Percentiles rank a stretch among this genome's conserved stretches.
Conservation (phyloP, 1,284 basidiomycete species). For the Pisolithus thermaeus region DNA sequence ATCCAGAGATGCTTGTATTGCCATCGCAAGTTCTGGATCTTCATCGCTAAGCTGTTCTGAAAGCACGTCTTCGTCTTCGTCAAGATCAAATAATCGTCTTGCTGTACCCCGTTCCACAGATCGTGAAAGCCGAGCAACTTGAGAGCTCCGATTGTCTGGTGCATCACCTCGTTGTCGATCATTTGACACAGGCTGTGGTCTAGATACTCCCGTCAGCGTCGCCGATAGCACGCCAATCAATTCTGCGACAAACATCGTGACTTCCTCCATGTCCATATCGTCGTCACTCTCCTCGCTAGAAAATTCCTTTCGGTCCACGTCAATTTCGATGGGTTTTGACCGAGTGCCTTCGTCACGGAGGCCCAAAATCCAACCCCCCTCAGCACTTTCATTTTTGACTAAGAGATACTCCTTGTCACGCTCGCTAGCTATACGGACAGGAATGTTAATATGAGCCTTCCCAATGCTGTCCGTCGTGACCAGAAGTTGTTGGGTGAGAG, state of each 20-base stretch:
- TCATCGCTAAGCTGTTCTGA: slow-evolving; percentile 41
- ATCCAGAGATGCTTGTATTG: slow-evolving; percentile 55
- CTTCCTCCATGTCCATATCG: slow-evolving; percentile 76
- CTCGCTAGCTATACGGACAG: slow-evolving; percentile 90
- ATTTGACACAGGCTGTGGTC: slow-evolving; percentile 30
- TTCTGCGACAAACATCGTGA: slow-evolving; percentile 51
- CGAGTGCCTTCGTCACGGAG: slow-evolving; percentile 77
- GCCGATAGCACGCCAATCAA: slow-evolving; percentile 1
- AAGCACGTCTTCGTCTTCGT: slow-evolving; percentile 41
- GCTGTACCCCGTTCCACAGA: slow-evolving; percentile 30
- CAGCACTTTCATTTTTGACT: slow-evolving; percentile 81
- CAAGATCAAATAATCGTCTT: slow-evolving; percentile 51
- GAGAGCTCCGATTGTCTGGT: slow-evolving; percentile 51
- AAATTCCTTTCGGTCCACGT: slow-evolving; percentile 40
- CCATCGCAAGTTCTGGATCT: slow-evolving; percentile 49
- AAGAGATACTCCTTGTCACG: slow-evolving; percentile 92
- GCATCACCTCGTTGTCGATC: slow-evolving; percentile 65
- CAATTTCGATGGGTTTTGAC: slow-evolving; percentile 86
- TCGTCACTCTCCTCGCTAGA: slow-evolving; percentile 35
- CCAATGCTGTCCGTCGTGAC: slow-evolving; percentile 92
- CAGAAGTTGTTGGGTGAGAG: slow-evolving; percentile 92
- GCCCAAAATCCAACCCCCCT: slow-evolving; percentile 92
- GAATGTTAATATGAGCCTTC: slow-evolving; percentile 84
- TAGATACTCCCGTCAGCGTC: slow-evolving; percentile 16
- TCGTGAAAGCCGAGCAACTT: slow-evolving; percentile 29